Evolutionary conservation across 495 filamentous ascomycete species (phyloP).

Genomic region (Talaromyces liani): DNA sequence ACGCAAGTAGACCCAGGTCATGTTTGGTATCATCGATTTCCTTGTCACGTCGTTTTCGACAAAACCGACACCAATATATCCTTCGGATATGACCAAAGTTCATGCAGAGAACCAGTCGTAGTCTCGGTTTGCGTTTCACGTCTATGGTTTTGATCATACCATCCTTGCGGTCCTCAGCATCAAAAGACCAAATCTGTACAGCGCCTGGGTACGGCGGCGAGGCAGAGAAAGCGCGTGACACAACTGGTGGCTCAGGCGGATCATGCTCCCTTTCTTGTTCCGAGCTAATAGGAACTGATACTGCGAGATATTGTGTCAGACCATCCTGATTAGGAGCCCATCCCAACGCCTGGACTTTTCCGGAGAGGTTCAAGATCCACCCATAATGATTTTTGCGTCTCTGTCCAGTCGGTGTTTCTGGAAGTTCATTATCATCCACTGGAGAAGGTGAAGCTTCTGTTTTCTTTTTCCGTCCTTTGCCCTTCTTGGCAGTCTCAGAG

Average conservation of each 20-base stretch:
- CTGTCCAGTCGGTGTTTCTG: background rate
- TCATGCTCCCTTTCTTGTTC: conserved; percentile 23
- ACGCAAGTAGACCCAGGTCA: conserved; percentile 53
- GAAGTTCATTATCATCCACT: background rate
- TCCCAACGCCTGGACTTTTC: conserved; percentile 41
- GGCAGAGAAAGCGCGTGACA: conserved; percentile 37
- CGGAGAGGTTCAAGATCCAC: conserved; percentile 52
- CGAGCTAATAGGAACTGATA: conserved; percentile 33
- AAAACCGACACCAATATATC: conserved; percentile 58
- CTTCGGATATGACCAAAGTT: conserved; percentile 54
- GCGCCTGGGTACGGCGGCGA: conserved; percentile 37
- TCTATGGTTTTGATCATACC: conserved; percentile 28
- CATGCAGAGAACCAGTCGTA: conserved; percentile 49
- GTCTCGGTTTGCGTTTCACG: conserved; percentile 26
- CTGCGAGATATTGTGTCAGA: conserved; percentile 47
- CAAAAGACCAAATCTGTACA: conserved; percentile 56
- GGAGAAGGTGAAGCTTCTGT: background rate
- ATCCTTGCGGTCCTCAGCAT: conserved; percentile 20
- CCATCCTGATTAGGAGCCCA: conserved; percentile 52
- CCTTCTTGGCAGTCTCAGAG: conserved; percentile 5
- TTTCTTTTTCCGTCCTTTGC: conserved; percentile 4
- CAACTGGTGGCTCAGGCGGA: conserved; percentile 16
- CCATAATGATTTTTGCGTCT: conserved; percentile 34
- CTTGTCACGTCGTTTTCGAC: conserved; percentile 25
- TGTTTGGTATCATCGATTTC: conserved; percentile 24